Evolutionary conservation across 2,329 filamentous ascomycete species (phyloP).

Genomic region (Cordyceps fumosorosea): DNA sequence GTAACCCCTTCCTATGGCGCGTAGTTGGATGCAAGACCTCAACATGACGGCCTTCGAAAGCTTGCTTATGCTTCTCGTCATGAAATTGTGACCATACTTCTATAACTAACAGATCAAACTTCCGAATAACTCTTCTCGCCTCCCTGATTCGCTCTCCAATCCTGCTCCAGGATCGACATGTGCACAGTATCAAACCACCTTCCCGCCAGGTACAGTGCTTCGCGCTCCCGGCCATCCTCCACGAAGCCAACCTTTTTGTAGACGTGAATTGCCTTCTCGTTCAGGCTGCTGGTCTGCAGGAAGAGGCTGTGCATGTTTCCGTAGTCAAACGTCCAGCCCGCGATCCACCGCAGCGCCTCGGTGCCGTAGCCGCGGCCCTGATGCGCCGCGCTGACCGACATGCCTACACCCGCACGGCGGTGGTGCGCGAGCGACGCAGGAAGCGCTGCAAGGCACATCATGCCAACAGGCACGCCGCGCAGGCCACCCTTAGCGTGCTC

Average conservation of each 20-base stretch:
- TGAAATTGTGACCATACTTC: not conserved
- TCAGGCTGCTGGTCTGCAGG: constrained; percentile 33
- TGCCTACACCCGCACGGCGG: constrained; percentile 21
- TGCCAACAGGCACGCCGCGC: constrained; percentile 5
- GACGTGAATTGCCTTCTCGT: constrained; percentile 27
- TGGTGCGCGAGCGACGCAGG: not conserved
- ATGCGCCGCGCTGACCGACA: constrained; percentile 26
- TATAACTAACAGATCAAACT: no score
- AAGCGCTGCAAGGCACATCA: not conserved
- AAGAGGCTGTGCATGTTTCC: constrained; percentile 34
- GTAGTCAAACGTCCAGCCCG: constrained; percentile 35
- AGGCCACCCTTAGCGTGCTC: not conserved
- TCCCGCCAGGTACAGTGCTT: constrained; percentile 28
- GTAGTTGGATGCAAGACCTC: not conserved
- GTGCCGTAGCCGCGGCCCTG: constrained; percentile 35
- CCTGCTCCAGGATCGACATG: constrained; percentile 28
- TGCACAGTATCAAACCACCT: constrained; percentile 26
- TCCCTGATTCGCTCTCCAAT: constrained; percentile 22
- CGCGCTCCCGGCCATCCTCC: constrained; percentile 31
- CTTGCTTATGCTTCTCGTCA: not conserved
- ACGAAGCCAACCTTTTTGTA: constrained; percentile 38
- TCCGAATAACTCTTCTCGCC: not conserved
- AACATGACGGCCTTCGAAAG: not conserved
- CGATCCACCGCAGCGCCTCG: constrained; percentile 37
- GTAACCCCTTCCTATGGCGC: not conserved